Evolutionary conservation across 2,329 filamentous ascomycete genomes (phyloP).

Genomic region (Neofusicoccum umdonicola): DNA sequence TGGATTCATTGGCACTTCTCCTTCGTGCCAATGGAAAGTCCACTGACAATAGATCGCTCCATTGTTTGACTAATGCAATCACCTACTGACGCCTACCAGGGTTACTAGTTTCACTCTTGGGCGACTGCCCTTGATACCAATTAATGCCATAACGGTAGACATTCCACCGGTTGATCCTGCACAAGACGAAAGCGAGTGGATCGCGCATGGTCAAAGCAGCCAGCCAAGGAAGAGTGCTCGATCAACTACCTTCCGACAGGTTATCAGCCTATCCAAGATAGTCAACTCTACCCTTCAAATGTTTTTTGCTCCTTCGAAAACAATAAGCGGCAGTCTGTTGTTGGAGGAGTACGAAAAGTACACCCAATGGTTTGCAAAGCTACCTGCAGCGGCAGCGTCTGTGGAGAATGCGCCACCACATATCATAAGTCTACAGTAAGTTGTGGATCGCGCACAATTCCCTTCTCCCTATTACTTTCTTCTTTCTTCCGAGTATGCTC

Average conservation of each 20-base stretch:
- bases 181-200: slow-evolving; percentile 19
- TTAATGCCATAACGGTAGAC: slow-evolving; percentile 21
- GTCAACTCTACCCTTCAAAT: slow-evolving; percentile 24
- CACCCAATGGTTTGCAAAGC: slow-evolving; percentile 17
- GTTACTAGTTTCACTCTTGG: slow-evolving; percentile 23
- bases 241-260: slow-evolving; percentile 21
- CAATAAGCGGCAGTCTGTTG: slow-evolving; percentile 20
- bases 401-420: slow-evolving; percentile 21
- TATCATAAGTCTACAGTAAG: slow-evolving; percentile 23
- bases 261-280: slow-evolving; percentile 21
- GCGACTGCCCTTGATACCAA: slow-evolving; percentile 21
- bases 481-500: background rate
- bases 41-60: background rate
- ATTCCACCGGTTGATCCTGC: slow-evolving; percentile 18
- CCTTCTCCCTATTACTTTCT: background rate
- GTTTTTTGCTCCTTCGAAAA: slow-evolving; percentile 22
- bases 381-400: slow-evolving; percentile 16
- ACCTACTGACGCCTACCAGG: slow-evolving; percentile 11
- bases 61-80: background rate
- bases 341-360: slow-evolving; percentile 23
- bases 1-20: too few relatives aligned
- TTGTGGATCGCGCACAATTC: background rate
- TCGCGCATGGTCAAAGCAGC: slow-evolving; percentile 15
- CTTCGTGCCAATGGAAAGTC: too few relatives aligned
- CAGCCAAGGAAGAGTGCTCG: slow-evolving; percentile 11